Conservation (phyloP, 768 basidiomycete genomes). For the Kwoniella heveanensis region DNA sequence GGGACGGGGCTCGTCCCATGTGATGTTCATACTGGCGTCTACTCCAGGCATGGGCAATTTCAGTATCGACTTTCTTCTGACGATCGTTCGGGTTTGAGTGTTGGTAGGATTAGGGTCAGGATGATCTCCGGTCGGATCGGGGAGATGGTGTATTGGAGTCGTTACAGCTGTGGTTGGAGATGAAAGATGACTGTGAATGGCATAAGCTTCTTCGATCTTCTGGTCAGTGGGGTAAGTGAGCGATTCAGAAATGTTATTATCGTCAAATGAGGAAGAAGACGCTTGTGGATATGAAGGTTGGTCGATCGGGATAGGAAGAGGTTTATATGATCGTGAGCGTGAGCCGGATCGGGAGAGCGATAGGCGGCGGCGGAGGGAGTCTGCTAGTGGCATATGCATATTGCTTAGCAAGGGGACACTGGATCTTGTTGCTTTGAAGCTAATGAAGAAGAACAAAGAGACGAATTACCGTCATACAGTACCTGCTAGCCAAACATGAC, state of each 20-base stretch:
- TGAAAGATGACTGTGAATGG: neutral
- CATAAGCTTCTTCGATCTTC: neutral
- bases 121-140: neutral
- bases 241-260: neutral
- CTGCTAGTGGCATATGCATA: neutral
- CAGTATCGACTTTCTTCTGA: conserved; percentile 11
- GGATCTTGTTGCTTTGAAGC: no score
- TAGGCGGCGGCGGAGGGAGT: neutral
- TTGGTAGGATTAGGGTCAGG: neutral
- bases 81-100: neutral
- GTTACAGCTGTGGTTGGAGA: neutral
- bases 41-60: conserved; percentile 16
- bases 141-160: no score
- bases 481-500: no score
- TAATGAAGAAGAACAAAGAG: neutral
- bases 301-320: neutral
- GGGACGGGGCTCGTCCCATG: conserved; percentile 24
- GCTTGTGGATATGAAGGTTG: neutral
- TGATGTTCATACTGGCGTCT: conserved; percentile 28
- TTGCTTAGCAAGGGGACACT: no score
- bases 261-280: neutral
- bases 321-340: neutral
- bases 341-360: neutral
- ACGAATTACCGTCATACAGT: no score
- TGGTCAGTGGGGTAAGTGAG: neutral